A percentile compares a stretch with the other conserved stretches of the same genome.
Evolutionary conservation across 2,329 filamentous ascomycete species (phyloP).

Genomic region (Ustilaginoidea virens): DNA sequence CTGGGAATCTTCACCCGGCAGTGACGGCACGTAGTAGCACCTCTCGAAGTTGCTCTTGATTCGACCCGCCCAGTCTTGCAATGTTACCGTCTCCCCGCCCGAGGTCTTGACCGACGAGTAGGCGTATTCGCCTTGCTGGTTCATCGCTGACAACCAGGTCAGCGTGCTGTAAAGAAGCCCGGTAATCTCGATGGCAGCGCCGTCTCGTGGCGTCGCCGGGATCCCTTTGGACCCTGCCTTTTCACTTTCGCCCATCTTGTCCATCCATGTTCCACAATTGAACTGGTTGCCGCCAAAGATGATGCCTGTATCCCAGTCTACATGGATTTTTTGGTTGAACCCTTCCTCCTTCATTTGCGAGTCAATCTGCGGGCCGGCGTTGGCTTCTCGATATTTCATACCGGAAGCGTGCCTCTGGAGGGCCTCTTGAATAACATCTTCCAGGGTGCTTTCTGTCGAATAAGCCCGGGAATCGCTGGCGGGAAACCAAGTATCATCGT

Average conservation of each 20-base stretch:
- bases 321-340: conserved; percentile 80
- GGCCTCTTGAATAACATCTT: conserved; percentile 85
- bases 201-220: conserved; percentile 91
- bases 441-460: conserved; percentile 65
- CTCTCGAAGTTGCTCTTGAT: conserved; percentile 81
- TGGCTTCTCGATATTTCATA: conserved; percentile 85
- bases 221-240: conserved; percentile 83
- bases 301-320: conserved; percentile 81
- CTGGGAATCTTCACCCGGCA: conserved; percentile 51
- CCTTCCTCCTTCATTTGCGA: conserved; percentile 85
- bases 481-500: conserved; percentile 89
- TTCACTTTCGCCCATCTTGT: conserved; percentile 99
- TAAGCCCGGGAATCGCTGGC: conserved; percentile 73
- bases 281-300: conserved; percentile 86
- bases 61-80: conserved; percentile 62
- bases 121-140: conserved; percentile 53
- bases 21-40: conserved; percentile 72
- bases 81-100: conserved; percentile 47
- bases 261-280: conserved; percentile 99
- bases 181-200: conserved; percentile 87
- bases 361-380: conserved; percentile 78
- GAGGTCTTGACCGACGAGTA: conserved; percentile 56
- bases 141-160: conserved; percentile 58
- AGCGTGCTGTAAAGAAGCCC: conserved; percentile 85
- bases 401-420: conserved; percentile 83